Conservation (phyloP, 345 rosid species). For the Salix suchowensis region DNA sequence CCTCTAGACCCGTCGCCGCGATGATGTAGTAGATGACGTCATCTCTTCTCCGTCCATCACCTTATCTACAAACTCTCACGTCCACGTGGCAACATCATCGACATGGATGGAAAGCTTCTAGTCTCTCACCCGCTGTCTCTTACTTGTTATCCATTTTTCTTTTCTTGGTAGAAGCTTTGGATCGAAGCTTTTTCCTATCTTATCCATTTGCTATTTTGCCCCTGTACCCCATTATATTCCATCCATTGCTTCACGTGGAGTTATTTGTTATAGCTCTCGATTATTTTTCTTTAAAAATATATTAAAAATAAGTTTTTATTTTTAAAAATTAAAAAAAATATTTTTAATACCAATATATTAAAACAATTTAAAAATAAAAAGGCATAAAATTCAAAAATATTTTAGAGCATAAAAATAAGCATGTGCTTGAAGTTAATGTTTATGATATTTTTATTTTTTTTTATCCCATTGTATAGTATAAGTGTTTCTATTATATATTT, state of each 20-base stretch:
- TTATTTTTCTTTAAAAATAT: too few species aligned
- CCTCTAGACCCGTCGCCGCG: background rate
- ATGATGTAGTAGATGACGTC: conserved; percentile 8
- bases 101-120: background rate
- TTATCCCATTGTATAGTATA: too few species aligned
- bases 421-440: too few species aligned
- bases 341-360: too few species aligned
- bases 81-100: conserved; percentile 21
- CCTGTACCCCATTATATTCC: background rate
- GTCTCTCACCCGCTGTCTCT: conserved; percentile 14
- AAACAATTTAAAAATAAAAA: too few species aligned
- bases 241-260: background rate
- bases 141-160: background rate
- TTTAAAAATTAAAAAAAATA: too few species aligned
- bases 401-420: too few species aligned
- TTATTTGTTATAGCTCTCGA: too few species aligned
- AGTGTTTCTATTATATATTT: background rate
- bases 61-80: conserved; percentile 16
- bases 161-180: background rate
- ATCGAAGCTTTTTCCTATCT: background rate
- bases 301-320: too few species aligned
- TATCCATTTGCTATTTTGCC: background rate
- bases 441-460: too few species aligned
- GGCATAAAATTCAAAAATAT: too few species aligned
- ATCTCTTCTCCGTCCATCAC: background rate